A percentile compares a stretch with the other conserved stretches of the same genome.
These are phyloP conservation scores for Nicotiana tomentosiformis DNA, from an alignment of 257 asterid species.

Conservation along the genomic window DNA sequence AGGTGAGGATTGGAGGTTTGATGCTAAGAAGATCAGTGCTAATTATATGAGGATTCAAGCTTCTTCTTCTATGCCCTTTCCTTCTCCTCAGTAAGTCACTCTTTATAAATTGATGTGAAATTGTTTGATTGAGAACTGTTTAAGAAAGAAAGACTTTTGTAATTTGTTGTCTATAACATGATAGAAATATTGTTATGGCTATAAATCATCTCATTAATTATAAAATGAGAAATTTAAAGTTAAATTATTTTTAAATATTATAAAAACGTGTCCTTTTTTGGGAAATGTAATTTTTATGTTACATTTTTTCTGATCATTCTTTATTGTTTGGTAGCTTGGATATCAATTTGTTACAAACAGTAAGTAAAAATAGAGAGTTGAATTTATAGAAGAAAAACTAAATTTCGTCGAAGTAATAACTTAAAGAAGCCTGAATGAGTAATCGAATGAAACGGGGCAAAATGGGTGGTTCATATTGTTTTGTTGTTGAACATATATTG, in stretches of 20 bases:
- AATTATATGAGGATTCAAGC: conserved; percentile 30
- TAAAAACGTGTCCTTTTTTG: too few relatives aligned
- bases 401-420: background rate
- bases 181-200: too few relatives aligned
- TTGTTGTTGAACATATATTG: background rate
- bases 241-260: too few relatives aligned
- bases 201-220: too few relatives aligned
- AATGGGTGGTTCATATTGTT: background rate
- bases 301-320: background rate
- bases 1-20: conserved; percentile 45
- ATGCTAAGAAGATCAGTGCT: conserved; percentile 29
- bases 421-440: background rate
- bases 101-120: background rate
- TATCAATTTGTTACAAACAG: background rate
- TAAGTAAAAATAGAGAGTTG: background rate
- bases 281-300: background rate
- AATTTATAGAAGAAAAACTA: background rate
- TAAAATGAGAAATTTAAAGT: too few relatives aligned
- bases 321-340: background rate
- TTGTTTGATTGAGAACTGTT: too few relatives aligned
- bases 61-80: conserved; percentile 48
- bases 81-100: conserved; percentile 46
- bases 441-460: background rate
- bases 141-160: too few relatives aligned
- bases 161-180: too few relatives aligned